Base-by-base conservation (phyloP, 129 eudicot genomes). In the Helianthus annuus region DNA sequence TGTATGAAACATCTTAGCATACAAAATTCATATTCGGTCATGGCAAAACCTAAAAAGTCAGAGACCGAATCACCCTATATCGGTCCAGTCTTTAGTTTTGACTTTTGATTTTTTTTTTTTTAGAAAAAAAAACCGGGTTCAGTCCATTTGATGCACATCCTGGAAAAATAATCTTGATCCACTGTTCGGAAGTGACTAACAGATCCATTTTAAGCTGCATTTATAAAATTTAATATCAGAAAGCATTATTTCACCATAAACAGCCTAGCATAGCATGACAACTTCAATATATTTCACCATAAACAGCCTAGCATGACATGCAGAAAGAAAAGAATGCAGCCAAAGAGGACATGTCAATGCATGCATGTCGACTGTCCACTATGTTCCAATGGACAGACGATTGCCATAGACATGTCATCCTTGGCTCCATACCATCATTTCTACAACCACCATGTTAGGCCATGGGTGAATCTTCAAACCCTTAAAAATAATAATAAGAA, bases 321-420 rank as follows among this genome's bases (percentile, higher is more conserved):
- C 62, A 76, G 84, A 83, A 83, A 76, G 80, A 69, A 76, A 69
- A 76, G 76, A 56, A 72, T 80, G 87, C 80, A 83, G 87, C 87
- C 87, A 83, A 76, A 51, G 84, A 80, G 82, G 76, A 80, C 87
- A 80, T 80, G 87, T 84, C 87, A 77, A 80, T 5, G 15, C 32
- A 38, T 7, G 44, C 7, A 4, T 39, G 9, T 44, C 24, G 29
- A 59, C 42, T 39, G 64, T 9, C 38, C 56, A 27, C 22, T 42
- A 24, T 6, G 45, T 6, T 40, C 1, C 1, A 0, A 61, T 19
- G 27, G 46, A 13, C 40, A 4, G 7, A 40, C 8, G 19, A 24
- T 22, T 19, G 56, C 14, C 36, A 46, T 78, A 83, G 86, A 83
- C 86, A 82, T 73, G 86, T 82, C 86, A 82, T 83, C 87, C 87